Conservation (phyloP, 2,329 filamentous ascomycete species). For the Cercospora zeina region DNA sequence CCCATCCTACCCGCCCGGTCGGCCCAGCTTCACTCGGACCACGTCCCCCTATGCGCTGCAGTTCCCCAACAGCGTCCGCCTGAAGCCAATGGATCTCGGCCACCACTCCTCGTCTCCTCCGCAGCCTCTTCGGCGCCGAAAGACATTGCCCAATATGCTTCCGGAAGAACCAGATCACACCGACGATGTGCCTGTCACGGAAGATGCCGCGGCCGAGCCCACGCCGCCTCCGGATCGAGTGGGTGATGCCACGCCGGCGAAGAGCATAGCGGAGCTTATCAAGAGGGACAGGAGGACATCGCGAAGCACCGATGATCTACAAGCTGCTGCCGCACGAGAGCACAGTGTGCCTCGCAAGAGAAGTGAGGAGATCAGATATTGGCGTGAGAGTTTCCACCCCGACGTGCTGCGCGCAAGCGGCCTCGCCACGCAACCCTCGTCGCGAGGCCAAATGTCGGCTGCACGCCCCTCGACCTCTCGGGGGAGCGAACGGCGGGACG, state of each 20-base stretch:
- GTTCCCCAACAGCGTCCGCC: conserved; percentile 41
- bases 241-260: conserved; percentile 13
- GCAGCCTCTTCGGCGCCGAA: conserved; percentile 34
- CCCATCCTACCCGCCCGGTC: conserved; percentile 14
- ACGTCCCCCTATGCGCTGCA: conserved; percentile 42
- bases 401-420: conserved; percentile 37
- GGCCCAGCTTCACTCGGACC: conserved; percentile 24
- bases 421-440: conserved; percentile 24
- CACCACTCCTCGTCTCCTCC: conserved; percentile 38
- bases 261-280: conserved; percentile 17
- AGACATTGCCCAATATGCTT: conserved; percentile 39
- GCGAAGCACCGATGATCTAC: conserved; percentile 40
- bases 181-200: conserved; percentile 18
- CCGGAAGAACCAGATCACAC: conserved; percentile 34
- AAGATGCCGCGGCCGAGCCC: background rate
- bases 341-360: conserved; percentile 35
- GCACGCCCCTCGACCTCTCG: background rate
- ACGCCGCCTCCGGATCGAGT: conserved; percentile 12
- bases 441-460: conserved; percentile 19
- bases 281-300: conserved; percentile 39
- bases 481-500: background rate
- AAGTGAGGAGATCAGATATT: conserved; percentile 42
- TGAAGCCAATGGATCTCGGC: conserved; percentile 42
- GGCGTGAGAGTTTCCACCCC: conserved; percentile 40
- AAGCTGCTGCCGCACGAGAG: conserved; percentile 21